Conservation (phyloP, 305 asterid genomes). For the Nicotiana rustica region DNA sequence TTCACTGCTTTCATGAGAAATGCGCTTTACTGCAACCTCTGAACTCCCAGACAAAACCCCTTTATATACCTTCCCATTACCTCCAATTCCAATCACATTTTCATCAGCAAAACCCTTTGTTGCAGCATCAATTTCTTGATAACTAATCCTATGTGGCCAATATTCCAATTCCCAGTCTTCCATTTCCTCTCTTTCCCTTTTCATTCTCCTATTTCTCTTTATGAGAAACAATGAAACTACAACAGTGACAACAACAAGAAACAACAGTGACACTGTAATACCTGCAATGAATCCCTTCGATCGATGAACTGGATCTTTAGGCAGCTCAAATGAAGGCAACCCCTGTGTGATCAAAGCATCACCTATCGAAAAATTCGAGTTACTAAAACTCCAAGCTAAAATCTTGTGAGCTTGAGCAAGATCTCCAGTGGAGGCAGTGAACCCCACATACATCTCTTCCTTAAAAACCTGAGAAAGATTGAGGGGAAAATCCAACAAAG, state of each 20-base stretch:
- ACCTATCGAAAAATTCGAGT: conserved; percentile 56
- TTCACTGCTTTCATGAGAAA: conserved; percentile 62
- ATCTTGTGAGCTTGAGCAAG: conserved; percentile 68
- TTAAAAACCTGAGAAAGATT: conserved; percentile 61
- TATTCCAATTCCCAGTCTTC: conserved; percentile 92
- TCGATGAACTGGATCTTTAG: conserved; percentile 52
- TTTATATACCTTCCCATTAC: conserved; percentile 76
- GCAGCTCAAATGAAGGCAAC: conserved; percentile 74
- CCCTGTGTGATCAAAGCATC: conserved; percentile 57
- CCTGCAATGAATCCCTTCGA: conserved; percentile 59
- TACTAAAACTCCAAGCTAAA: conserved; percentile 79
- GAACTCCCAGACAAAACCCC: conserved; percentile 62
- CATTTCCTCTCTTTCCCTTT: conserved; percentile 64
- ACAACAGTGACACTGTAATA: conserved; percentile 45
- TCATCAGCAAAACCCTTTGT: conserved; percentile 72
- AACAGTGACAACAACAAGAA: conserved; percentile 35
- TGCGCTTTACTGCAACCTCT: conserved; percentile 73
- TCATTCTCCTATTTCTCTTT: conserved; percentile 45
- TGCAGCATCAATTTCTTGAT: conserved; percentile 72
- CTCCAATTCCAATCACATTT: conserved; percentile 77
- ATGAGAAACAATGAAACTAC: conserved; percentile 45
- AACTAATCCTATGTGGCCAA: conserved; percentile 80
- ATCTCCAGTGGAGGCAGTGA: conserved; percentile 76
- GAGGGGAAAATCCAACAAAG: conserved; percentile 55
- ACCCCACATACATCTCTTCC: conserved; percentile 82